Percentiles rank a stretch among this genome's conserved stretches.
phyloP scores from a whole-genome alignment of 176 grass and related monocot genomes.

The Guadua angustifolia region DNA sequence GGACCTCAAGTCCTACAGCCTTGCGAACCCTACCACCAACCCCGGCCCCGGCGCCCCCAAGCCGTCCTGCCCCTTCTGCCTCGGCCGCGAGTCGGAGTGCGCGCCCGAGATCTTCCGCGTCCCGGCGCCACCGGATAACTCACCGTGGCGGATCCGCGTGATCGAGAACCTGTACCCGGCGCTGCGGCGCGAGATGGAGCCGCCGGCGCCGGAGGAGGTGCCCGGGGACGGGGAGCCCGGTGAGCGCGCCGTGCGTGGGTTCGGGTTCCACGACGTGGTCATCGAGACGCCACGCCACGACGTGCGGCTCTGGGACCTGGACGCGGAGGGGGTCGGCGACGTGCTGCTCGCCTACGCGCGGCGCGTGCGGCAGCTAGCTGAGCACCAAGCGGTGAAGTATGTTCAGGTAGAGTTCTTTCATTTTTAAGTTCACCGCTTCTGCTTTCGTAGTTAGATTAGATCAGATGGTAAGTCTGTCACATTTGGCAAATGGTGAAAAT shows the following conservation, averaged over 20 bases:
- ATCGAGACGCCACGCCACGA: constrained; percentile 92
- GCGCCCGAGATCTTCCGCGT: constrained; percentile 94
- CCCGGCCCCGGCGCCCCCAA: constrained; percentile 21
- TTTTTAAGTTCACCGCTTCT: background rate
- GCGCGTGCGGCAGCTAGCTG: constrained; percentile 66
- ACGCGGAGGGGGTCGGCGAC: constrained; percentile 57
- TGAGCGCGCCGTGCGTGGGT: constrained; percentile 52
- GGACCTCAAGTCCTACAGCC: constrained; percentile 76
- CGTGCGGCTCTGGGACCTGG: constrained; percentile 71
- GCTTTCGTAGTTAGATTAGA: background rate
- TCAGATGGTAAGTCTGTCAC: background rate
- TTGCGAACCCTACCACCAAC: constrained; percentile 47
- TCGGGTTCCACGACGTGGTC: constrained; percentile 97
- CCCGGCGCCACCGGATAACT: constrained; percentile 3
- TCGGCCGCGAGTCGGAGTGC: constrained; percentile 84
- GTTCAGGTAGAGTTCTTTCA: constrained; percentile 62
- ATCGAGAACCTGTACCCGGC: constrained; percentile 95
- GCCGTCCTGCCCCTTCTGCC: constrained; percentile 86
- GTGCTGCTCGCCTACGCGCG: constrained; percentile 69
- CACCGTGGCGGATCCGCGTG: constrained; percentile 82
- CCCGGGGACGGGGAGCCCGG: background rate
- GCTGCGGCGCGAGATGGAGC: constrained; percentile 68
- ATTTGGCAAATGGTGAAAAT: constrained; percentile 19
- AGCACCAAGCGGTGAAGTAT: constrained; percentile 76
- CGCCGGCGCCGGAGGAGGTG: constrained; percentile 15